phyloP scores from a whole-genome alignment of 805 yeast genomes.

The Candida xyloterini region DNA sequence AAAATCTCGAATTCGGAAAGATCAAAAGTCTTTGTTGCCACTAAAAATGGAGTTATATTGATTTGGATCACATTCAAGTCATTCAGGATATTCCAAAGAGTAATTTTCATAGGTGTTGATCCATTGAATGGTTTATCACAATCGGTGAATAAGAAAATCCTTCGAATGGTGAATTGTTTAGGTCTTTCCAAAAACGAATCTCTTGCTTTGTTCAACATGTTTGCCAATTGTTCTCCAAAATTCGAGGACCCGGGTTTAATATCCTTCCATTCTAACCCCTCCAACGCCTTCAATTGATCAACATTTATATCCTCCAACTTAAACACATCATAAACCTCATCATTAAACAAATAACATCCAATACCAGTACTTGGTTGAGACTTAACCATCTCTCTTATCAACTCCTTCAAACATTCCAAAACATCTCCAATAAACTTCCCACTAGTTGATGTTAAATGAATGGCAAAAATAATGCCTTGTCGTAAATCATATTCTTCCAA shows the following conservation, averaged over 20 bases:
- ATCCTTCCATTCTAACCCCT: constrained; percentile 26
- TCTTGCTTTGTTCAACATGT: constrained; percentile 48
- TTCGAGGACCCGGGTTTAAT: no score
- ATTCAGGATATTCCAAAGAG: constrained; percentile 53
- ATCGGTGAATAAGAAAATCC: constrained; percentile 71
- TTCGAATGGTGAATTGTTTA: constrained; percentile 49
- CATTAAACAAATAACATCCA: constrained; percentile 64
- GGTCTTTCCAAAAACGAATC: constrained; percentile 50
- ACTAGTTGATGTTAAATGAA: constrained; percentile 55
- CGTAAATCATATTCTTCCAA: constrained; percentile 44
- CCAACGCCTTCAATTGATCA: constrained; percentile 53
- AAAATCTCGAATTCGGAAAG: constrained; percentile 40
- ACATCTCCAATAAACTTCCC: constrained; percentile 39
- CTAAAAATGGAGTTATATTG: constrained; percentile 61
- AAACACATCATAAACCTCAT: constrained; percentile 34
- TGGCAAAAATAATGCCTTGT: constrained; percentile 62
- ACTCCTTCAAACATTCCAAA: constrained; percentile 53
- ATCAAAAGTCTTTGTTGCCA: constrained; percentile 42
- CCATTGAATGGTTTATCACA: constrained; percentile 63
- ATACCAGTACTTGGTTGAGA: constrained; percentile 67
- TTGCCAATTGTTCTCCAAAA: constrained; percentile 35
- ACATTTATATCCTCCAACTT: constrained; percentile 53
- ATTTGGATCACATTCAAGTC: constrained; percentile 58
- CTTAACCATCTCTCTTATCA: constrained; percentile 64
- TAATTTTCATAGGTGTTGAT: constrained; percentile 38